Conservation (phyloP, 1,284 basidiomycete genomes). For the Malassezia arunalokei region DNA sequence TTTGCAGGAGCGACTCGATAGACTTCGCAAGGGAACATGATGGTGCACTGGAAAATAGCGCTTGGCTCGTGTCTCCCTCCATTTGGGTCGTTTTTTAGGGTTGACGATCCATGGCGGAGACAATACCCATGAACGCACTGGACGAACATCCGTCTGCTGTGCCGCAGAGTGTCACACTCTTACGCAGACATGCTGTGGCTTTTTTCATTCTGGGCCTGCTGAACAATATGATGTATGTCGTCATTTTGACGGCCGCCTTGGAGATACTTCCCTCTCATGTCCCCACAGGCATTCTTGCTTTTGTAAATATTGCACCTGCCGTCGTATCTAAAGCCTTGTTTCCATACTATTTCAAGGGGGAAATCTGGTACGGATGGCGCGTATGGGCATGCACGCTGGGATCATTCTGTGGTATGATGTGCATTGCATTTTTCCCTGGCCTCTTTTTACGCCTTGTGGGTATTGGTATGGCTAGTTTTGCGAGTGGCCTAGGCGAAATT, state of each 20-base stretch:
- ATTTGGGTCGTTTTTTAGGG: background rate
- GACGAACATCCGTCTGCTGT: background rate
- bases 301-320: conserved; percentile 50
- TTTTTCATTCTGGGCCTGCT: conserved; percentile 47
- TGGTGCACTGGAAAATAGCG: background rate
- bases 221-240: conserved; percentile 59
- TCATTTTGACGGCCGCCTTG: conserved; percentile 86
- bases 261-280: conserved; percentile 66
- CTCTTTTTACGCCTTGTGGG: conserved; percentile 66
- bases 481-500: conserved; percentile 83
- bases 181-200: conserved; percentile 16
- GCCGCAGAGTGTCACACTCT: background rate
- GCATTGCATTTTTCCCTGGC: conserved; percentile 61
- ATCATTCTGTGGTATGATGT: conserved; percentile 40
- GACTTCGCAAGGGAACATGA: conserved; percentile 19
- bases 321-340: conserved; percentile 69
- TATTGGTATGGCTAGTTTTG: conserved; percentile 78
- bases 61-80: background rate
- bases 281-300: conserved; percentile 67
- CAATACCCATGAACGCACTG: background rate
- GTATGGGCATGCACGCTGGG: conserved; percentile 47
- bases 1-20: conserved; percentile 39
- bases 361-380: conserved; percentile 26
- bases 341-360: conserved; percentile 56
- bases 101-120: background rate